Evolutionary conservation across 345 rosid species (phyloP).

Genomic region (Pugionium cornutum): DNA sequence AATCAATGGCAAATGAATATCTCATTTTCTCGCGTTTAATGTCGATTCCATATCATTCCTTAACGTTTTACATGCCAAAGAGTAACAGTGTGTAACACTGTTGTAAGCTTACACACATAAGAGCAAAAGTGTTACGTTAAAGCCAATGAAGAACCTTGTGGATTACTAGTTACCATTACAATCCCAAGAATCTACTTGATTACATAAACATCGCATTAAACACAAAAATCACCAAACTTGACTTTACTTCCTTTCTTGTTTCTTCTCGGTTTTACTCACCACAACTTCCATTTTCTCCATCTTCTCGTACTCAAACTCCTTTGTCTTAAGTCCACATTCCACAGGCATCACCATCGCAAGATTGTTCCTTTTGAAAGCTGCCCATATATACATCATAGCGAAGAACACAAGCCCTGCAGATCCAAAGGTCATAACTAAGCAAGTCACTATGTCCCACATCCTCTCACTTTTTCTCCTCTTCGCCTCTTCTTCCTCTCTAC

Average conservation of each 20-base stretch:
- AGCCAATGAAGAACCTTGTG: conserved; percentile 19
- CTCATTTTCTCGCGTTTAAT: background rate
- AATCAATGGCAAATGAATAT: background rate
- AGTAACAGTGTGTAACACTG: conserved; percentile 4
- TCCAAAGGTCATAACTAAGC: conserved; percentile 60
- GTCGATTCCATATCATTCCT: conserved; percentile 7
- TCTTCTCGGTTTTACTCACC: conserved; percentile 44
- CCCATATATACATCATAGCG: conserved; percentile 61
- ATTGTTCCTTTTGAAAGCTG: conserved; percentile 62
- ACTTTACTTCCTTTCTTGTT: conserved; percentile 52
- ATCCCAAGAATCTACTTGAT: conserved; percentile 27
- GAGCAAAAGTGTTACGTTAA: background rate
- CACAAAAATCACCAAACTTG: conserved; percentile 37
- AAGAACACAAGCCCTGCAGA: conserved; percentile 72
- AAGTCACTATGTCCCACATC: conserved; percentile 52
- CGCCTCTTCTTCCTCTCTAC: conserved; percentile 39
- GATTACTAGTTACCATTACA: conserved; percentile 26
- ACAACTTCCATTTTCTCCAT: conserved; percentile 65
- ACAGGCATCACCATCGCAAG: conserved; percentile 50
- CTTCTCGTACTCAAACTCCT: conserved; percentile 64
- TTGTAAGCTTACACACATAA: conserved; percentile 18
- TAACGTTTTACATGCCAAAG: conserved; percentile 5
- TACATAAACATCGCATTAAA: conserved; percentile 44
- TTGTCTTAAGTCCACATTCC: conserved; percentile 54
- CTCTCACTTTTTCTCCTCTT: conserved; percentile 46